Evolutionary conservation across 228 moss, liverwort and hornwort species (phyloP), one percentile per base, ranked within the genome.

Genomic region (Sphagnum fallax): DNA sequence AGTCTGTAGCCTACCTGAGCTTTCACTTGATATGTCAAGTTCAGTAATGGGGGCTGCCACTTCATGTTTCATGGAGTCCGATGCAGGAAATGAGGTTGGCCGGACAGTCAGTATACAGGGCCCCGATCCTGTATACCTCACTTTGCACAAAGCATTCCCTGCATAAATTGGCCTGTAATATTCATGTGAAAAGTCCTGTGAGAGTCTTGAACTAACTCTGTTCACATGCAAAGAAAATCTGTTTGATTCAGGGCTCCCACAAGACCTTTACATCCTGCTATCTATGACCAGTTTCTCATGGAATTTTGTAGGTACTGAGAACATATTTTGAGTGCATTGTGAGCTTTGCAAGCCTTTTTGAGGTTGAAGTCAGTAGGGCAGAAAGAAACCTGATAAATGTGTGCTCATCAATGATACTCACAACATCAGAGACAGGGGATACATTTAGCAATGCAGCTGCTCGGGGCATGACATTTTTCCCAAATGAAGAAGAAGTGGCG

Each of bases 41-140:
- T 77, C 60, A 49, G 90, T 82, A 72, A 93, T 81, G 48, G 91
- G 87, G 62, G 90, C 90, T 67, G 77, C 74, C 14, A 75, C 65
- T 58, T 72, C 71, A 74, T 71, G 69, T 63, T 65, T 66, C 73
- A 69, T 49, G 11, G 71, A 71, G 66, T 71, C 78, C 52, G 70
- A 67, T 68, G 75, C 83, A 61, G 88, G 80, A 81, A 93, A 97
- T 10, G 93, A 81, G 14, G 91, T 93, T 71, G 97, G 83, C 64
- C 97, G 90, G 71, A 97, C 74, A 16, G 93, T 88, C 60, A 97
- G 69, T 74, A 97, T 81, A 75, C 93, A 93, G 49, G 96, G 96
- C 53, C 83, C 91, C 48, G 88, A 75, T 59, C 96, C 96, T 52
- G 74, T 83, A 68, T 91, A 89, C 12, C 78, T 81, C 49, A 97